These are phyloP conservation scores for Sungouiozyma intestinalis DNA, from an alignment of 805 yeast species.

Conservation along the genomic window DNA sequence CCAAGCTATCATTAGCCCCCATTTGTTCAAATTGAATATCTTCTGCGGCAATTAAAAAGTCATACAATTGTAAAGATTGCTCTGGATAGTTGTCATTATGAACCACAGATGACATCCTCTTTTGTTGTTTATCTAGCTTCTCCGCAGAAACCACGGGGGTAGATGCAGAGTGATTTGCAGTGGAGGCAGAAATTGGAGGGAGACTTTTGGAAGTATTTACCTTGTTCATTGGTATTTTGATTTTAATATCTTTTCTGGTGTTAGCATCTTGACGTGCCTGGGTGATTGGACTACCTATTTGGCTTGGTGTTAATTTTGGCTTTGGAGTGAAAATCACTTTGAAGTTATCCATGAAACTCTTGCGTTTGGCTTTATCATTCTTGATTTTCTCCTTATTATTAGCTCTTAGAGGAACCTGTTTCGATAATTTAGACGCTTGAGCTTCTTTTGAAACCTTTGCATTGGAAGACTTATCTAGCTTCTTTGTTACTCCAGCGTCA, in stretches of 20 bases:
- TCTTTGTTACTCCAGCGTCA: neutral
- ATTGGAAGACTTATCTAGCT: neutral
- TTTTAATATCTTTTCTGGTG: neutral
- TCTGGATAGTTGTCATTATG: conserved; percentile 3
- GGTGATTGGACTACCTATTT: conserved; percentile 3
- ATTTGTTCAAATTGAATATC: neutral
- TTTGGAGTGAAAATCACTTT: conserved; percentile 13
- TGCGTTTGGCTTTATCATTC: conserved; percentile 10
- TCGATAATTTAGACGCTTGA: neutral
- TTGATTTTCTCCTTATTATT: neutral
- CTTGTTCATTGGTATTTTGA: neutral
- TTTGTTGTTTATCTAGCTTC: conserved; percentile 4
- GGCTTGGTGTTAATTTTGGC: conserved; percentile 6
- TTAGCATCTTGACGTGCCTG: neutral
- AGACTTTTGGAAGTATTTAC: neutral
- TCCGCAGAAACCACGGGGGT: neutral
- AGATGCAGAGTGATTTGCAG: neutral
- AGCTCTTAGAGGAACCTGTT: conserved; percentile 1
- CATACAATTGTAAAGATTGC: neutral
- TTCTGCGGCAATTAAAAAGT: neutral
- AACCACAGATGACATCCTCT: conserved; percentile 19
- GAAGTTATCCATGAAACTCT: conserved; percentile 9
- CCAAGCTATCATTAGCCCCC: neutral
- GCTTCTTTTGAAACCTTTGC: neutral
- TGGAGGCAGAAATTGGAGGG: neutral